These are phyloP conservation scores for Suillus variegatus DNA, from an alignment of 768 basidiomycete species.

Conservation along the genomic window DNA sequence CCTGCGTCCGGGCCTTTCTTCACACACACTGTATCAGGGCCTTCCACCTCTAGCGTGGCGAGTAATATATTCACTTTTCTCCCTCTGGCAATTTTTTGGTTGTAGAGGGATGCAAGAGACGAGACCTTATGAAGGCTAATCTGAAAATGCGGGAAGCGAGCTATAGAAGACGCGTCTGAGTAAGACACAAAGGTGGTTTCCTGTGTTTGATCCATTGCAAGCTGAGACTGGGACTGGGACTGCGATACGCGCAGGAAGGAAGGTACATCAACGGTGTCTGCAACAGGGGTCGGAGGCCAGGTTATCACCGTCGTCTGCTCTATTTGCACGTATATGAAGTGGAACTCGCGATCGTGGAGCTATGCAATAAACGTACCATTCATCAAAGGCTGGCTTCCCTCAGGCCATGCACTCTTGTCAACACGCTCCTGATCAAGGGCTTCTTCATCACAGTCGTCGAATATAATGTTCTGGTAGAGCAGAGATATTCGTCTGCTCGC, in stretches of 20 bases:
- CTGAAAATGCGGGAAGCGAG: conserved; percentile 71
- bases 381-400: conserved; percentile 1
- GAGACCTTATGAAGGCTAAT: conserved; percentile 66
- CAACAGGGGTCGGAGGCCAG: conserved; percentile 54
- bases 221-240: conserved; percentile 18
- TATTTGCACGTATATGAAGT: conserved; percentile 18
- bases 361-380: conserved; percentile 6
- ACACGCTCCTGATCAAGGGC: conserved; percentile 22
- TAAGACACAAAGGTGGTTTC: conserved; percentile 52
- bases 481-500: conserved; percentile 70
- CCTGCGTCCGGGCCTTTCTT: conserved; percentile 74
- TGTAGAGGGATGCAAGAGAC: conserved; percentile 44
- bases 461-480: conserved; percentile 74
- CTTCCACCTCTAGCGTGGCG: conserved; percentile 75
- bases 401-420: conserved; percentile 20
- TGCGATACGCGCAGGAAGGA: conserved; percentile 30
- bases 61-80: conserved; percentile 61
- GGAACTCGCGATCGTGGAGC: conserved; percentile 3
- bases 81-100: conserved; percentile 25
- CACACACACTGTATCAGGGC: conserved; percentile 65
- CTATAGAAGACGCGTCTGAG: conserved; percentile 72
- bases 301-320: conserved; percentile 54
- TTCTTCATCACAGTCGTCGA: conserved; percentile 47
- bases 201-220: conserved; percentile 41
- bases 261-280: conserved; percentile 21